Percentiles rank a stretch among this genome's conserved stretches.
phyloP scores from a whole-genome alignment of 768 basidiomycete genomes.

The Termitomyces bulborhizus region DNA sequence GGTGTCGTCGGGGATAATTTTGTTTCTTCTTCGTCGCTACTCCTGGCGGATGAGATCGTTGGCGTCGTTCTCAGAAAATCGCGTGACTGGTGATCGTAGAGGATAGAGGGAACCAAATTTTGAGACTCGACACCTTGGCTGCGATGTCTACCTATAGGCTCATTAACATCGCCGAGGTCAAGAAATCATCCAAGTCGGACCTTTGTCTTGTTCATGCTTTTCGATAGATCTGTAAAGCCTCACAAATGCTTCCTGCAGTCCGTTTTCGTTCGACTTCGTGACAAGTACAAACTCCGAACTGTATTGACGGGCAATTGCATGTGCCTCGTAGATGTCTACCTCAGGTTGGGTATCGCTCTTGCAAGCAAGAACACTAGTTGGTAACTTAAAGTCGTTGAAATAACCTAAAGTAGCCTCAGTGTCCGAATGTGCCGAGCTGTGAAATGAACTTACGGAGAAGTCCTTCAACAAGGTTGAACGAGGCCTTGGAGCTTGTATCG shows the following conservation, averaged over 20 bases:
- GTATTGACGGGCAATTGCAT: constrained; percentile 47
- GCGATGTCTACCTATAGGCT: background rate
- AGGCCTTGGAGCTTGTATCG: constrained; percentile 57
- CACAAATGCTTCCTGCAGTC: constrained; percentile 69
- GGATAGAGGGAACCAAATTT: constrained; percentile 65
- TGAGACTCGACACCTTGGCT: constrained; percentile 36
- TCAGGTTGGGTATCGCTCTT: constrained; percentile 67
- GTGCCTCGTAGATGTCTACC: constrained; percentile 52
- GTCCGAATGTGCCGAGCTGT: background rate
- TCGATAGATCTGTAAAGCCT: constrained; percentile 67
- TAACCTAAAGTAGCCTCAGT: constrained; percentile 36
- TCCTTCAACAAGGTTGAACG: constrained; percentile 60
- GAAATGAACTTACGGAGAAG: constrained; percentile 57
- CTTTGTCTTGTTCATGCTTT: constrained; percentile 45
- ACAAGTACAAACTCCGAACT: constrained; percentile 80
- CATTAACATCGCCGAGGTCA: constrained; percentile 11
- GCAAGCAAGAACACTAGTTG: constrained; percentile 77
- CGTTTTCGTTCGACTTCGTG: constrained; percentile 45
- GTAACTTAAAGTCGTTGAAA: constrained; percentile 50
- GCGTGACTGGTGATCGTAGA: constrained; percentile 47
- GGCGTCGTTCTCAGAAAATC: constrained; percentile 49
- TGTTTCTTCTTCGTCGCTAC: constrained; percentile 18
- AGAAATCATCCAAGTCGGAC: constrained; percentile 22
- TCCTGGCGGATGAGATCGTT: constrained; percentile 39
- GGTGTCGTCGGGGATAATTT: constrained; percentile 18